These are phyloP conservation scores for Colletotrichum sp. DNA, from an alignment of 2,329 filamentous ascomycete species.

Conservation along the genomic window DNA sequence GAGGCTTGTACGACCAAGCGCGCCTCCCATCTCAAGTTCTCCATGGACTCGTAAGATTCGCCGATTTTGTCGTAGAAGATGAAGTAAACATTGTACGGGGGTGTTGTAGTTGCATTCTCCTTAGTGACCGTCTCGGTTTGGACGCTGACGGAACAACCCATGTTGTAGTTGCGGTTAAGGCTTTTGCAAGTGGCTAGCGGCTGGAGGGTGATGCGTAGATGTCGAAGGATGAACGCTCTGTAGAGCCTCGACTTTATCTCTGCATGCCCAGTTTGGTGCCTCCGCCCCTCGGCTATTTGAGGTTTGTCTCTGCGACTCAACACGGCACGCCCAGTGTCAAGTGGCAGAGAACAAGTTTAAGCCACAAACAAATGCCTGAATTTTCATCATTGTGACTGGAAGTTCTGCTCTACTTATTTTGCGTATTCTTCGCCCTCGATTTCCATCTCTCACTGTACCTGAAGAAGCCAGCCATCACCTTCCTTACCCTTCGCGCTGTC, in stretches of 20 bases:
- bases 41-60: neutral
- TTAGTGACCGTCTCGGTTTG: neutral
- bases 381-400: neutral
- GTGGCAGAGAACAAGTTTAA: neutral
- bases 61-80: neutral
- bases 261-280: neutral
- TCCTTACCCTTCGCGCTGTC: constrained; percentile 43
- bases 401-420: neutral
- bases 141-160: neutral
- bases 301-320: neutral
- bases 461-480: constrained; percentile 44
- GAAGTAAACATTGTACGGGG: neutral
- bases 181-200: neutral
- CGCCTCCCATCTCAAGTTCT: neutral
- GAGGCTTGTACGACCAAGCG: neutral
- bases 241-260: neutral
- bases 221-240: neutral
- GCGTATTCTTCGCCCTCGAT: neutral
- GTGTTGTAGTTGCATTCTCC: neutral
- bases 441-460: constrained; percentile 15
- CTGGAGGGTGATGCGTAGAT: neutral
- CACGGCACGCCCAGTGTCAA: neutral
- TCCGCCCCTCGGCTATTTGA: neutral
- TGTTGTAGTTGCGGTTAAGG: neutral
- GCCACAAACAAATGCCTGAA: neutral